These are phyloP conservation scores for Teunomyces atbi DNA, from an alignment of 805 yeast genomes.

Conservation along the genomic window DNA sequence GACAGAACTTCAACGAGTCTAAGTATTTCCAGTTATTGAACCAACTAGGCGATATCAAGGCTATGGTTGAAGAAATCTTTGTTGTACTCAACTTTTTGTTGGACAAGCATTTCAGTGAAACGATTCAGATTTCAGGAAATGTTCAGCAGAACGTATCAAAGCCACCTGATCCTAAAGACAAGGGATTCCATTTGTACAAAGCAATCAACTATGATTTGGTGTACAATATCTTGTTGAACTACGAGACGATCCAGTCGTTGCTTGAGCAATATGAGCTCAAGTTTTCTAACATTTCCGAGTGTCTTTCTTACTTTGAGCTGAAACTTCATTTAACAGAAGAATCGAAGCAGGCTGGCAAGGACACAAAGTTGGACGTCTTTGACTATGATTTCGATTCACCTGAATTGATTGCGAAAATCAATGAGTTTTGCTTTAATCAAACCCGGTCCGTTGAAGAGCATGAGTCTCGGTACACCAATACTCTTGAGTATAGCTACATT, in stretches of 20 bases:
- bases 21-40: conserved; percentile 14
- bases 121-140: conserved; percentile 14
- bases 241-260: conserved; percentile 16
- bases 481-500: conserved; percentile 7
- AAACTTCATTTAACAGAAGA: conserved; percentile 18
- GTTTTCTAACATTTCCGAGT: conserved; percentile 13
- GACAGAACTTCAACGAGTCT: conserved; percentile 15
- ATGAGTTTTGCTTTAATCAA: conserved; percentile 1
- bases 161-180: conserved; percentile 11
- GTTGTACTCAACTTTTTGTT: conserved; percentile 19
- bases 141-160: conserved; percentile 4
- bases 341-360: conserved; percentile 7
- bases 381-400: conserved; percentile 31
- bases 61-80: conserved; percentile 26
- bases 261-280: conserved; percentile 14
- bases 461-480: background rate
- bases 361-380: conserved; percentile 17
- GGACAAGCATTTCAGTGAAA: conserved; percentile 14
- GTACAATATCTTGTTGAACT: conserved; percentile 27
- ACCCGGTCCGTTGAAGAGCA: background rate
- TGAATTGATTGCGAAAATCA: conserved; percentile 4
- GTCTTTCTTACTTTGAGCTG: conserved; percentile 16
- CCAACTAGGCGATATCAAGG: conserved; percentile 10
- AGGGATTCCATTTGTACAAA: conserved; percentile 20
- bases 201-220: conserved; percentile 31